Evolutionary conservation across 2,329 filamentous ascomycete genomes (phyloP), one percentile per base, ranked within the genome.

Genomic region (Diaporthe ilicicola): DNA sequence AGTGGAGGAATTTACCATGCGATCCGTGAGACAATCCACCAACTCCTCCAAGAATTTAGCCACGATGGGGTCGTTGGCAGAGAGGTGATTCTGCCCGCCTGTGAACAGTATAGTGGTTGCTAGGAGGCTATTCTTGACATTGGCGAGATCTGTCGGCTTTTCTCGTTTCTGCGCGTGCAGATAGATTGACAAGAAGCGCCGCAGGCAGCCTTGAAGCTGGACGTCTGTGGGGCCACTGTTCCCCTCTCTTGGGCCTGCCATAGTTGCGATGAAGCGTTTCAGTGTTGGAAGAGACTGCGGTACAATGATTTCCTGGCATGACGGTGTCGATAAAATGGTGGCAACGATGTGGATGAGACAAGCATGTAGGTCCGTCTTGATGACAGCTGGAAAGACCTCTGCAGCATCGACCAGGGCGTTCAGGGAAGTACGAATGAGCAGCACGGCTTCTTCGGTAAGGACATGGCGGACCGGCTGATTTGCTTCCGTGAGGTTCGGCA

Each of bases 331-430:
- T 15, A 99, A 88, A 70, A 97, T 96, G 0, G 94, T 97, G 67
- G 94, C 93, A 78, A 98, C 98, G 69, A 98, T 97, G 83, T 99
- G 95, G 62, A 99, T 89, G 75, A 98, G 97, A 78, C 95, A 98
- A 48, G 96, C 95, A 78, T 98, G 94, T 8, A 99, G 87, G 79
- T 99, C 96, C 12, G 94, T 95, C 79, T 96, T 96, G 84, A 99
- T 99, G 76, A 99, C 95, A 2, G 93, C 91, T 0, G 97, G 97
- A 82, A 99, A 99, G 19, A 98, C 94, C 73, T 97, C 94, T 8
- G 96, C 95, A 1, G 96, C 95, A 78, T 98, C 94, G 4, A 98
- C 96, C 1, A 99, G 89, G 1, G 96, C 94, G 72, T 95, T 93
- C 1, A 99, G 86, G 0, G 94, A 92, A 2, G 93, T 90, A 29